Base-by-base conservation (phyloP, 73 alveolate species). In the Paramecium sexaurelia region DNA sequence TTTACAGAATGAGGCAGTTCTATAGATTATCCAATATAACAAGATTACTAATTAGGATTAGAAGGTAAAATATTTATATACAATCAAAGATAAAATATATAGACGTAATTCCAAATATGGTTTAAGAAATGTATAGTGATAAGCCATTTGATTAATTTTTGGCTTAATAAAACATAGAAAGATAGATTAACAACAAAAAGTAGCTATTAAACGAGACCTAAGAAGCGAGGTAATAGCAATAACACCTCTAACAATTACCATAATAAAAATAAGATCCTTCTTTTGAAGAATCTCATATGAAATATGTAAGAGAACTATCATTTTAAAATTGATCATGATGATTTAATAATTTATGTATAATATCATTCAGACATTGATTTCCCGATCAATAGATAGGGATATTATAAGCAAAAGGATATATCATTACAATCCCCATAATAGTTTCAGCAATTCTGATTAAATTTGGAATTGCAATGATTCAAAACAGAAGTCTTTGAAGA, bases 371-470 rank as follows among this genome's bases (percentile, higher is more conserved):
- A 37, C 29, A 33, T 9, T 71, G 56, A 3, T 71, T 61, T 61
- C 15, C 86, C 86, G 17, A 78, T 43, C 33, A 93, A 17, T n/a
- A 95, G 95, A 19, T 94, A 69, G 84, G 98, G 66, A 94, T 88
- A 83, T 95, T 95, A 19, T 96, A 93, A 61, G 94, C 97, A 36
- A 82, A 41, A 95, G 41, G 93, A 94, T 84, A 82, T 67, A 94
- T 26, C 98, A 97, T 73, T 88, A 78, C 20, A 95, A 88, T 71
- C 97, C 98, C 20, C n/a, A n/a, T n/a, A 95, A 93, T 37, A 97
- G 96, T 78, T 94, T 84, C 55, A 95, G 85, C 67, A 95, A 68
- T 41, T 95, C 93, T 1, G 98, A 96, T 92, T 95, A 87, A 73
- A 95, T 27, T 45, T 45, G 57, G 57, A 15, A 97, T 22, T 95